These are phyloP conservation scores for Didymella glomerata DNA, from an alignment of 2,329 filamentous ascomycete species.

Conservation along the genomic window DNA sequence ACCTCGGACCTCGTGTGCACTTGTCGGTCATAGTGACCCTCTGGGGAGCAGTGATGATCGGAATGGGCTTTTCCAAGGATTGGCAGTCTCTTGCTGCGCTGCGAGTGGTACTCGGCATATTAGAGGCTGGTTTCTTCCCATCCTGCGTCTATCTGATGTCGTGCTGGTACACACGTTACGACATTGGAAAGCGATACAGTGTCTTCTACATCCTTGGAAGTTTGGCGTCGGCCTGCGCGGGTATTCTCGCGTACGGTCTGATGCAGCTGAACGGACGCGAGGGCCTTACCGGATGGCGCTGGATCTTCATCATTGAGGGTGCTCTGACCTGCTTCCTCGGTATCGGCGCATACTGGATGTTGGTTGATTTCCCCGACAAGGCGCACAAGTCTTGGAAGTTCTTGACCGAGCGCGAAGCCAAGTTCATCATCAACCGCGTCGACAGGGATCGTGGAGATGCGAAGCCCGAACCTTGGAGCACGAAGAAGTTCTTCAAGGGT, in stretches of 20 bases:
- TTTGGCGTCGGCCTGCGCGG: constrained; percentile 70
- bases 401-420: constrained; percentile 57
- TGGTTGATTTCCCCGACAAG: constrained; percentile 58
- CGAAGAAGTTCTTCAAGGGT: constrained; percentile 58
- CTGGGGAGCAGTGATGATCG: constrained; percentile 57
- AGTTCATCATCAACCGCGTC: constrained; percentile 61
- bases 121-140: constrained; percentile 53
- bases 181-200: constrained; percentile 74
- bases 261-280: constrained; percentile 69
- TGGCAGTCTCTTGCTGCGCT: constrained; percentile 50
- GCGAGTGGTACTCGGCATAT: constrained; percentile 51
- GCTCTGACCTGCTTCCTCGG: constrained; percentile 53
- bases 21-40: constrained; percentile 46
- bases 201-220: constrained; percentile 75
- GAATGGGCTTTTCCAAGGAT: constrained; percentile 52
- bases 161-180: constrained; percentile 59
- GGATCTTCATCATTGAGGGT: constrained; percentile 58
- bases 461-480: constrained; percentile 57
- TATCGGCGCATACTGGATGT: constrained; percentile 52
- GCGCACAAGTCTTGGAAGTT: constrained; percentile 55
- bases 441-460: constrained; percentile 64
- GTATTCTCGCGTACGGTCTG: constrained; percentile 74
- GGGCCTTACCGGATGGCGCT: constrained; percentile 56
- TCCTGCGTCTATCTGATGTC: constrained; percentile 46
- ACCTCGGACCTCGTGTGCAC: constrained; percentile 52